Percentiles rank a stretch among this genome's conserved stretches.
Evolutionary conservation across 2,329 filamentous ascomycete species (phyloP).

Genomic region (Alternaria metachromatica): DNA sequence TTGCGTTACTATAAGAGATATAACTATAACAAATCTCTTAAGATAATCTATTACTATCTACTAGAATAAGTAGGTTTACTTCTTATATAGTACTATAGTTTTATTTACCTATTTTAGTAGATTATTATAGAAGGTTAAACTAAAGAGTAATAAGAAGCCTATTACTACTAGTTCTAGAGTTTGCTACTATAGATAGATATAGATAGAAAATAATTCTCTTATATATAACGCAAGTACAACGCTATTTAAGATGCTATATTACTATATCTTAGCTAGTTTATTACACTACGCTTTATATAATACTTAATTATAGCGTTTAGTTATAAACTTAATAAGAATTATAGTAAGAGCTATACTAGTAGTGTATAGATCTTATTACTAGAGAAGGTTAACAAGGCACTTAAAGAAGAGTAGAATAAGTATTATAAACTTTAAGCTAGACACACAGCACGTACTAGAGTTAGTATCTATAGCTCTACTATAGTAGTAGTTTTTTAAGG

Average conservation of each 20-base stretch:
- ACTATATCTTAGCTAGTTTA: not conserved
- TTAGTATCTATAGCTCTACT: not conserved
- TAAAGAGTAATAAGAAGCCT: too few relatives aligned
- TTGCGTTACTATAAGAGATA: too few relatives aligned
- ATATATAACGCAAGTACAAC: too few relatives aligned
- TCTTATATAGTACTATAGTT: too few relatives aligned
- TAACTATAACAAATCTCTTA: too few relatives aligned
- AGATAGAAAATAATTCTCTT: too few relatives aligned
- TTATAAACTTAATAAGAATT: not conserved
- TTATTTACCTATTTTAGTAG: too few relatives aligned
- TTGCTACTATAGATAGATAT: too few relatives aligned
- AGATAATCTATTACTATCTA: too few relatives aligned
- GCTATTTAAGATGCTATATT: not conserved
- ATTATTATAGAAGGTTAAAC: too few relatives aligned
- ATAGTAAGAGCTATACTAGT: not conserved
- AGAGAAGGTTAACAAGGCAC: not conserved
- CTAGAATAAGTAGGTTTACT: too few relatives aligned
- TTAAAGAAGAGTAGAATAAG: not conserved
- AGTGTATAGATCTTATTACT: not conserved
- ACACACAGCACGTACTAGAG: not conserved
- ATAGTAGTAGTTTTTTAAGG: not conserved
- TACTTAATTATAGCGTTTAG: not conserved
- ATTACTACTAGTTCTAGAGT: too few relatives aligned
- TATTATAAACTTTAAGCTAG: not conserved
- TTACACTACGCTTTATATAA: not conserved